Evolutionary conservation across 306 rosid species (phyloP), one percentile per base, ranked within the genome.

Genomic region (Quercus gilva): DNA sequence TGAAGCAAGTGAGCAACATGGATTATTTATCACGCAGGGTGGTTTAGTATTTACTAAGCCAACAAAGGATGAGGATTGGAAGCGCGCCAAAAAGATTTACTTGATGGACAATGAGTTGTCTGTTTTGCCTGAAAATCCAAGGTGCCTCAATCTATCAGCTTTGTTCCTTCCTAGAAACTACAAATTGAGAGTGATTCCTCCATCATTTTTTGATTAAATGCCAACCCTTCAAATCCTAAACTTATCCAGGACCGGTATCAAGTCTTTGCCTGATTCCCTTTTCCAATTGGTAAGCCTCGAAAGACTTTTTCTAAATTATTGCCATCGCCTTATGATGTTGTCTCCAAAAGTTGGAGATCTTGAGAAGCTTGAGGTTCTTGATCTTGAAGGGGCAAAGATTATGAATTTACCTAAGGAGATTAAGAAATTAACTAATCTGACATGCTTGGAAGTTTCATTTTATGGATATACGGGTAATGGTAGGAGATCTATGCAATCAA

Each of bases 101-200:
- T 9, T 76, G 4, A 31, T 20, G 21, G 68, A 77, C 13, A 55
- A 55, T 21, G 12, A 55, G 6, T 1, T 77, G 4, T 31, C 55
- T 1, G 68, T 53, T 5, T 33, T 77, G 21, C 80, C 69, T 3
- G 1, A 4, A 5, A 29, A 51, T 23, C 77, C 74, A 60, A 17
- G 4, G 15, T 45, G 77, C 19, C 15, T 4, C 4, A 12, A 18
- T 2, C 82, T 79, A 4, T 19, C 3, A 8, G 7, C 25, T 19
- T 37, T 79, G 13, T 13, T 45, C 55, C 33, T 79, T 70, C 77
- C 60, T 5, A 28, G 60, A 13, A 79, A 72, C 2, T 5, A 8
- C 15, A 71, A 71, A 8, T 26, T 79, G 73, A 60, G 29, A 12
- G 41, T 8, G 26, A 72, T 79, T 14, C 82, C 82, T 43, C 43